Evolutionary conservation across 176 grass and related monocot species (phyloP).

Genomic region (Alloteropsis semialata): DNA sequence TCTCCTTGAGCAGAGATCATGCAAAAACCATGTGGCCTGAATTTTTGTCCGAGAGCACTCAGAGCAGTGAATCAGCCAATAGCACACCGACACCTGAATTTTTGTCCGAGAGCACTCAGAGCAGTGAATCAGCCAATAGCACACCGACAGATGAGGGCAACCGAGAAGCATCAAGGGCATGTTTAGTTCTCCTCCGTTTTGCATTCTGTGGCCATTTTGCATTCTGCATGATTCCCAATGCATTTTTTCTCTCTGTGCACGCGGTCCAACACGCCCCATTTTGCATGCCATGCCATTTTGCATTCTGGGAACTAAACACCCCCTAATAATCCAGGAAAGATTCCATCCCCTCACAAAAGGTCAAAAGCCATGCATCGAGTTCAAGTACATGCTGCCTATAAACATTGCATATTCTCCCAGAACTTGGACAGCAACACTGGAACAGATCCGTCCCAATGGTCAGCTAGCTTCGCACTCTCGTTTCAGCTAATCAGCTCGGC

Average conservation of each 20-base stretch:
- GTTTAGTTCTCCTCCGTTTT: too few relatives aligned
- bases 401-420: slow-evolving; percentile 15
- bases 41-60: not conserved
- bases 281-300: too few relatives aligned
- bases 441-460: slow-evolving; percentile 15
- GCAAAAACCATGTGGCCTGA: not conserved
- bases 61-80: not conserved
- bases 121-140: not conserved
- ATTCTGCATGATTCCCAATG: too few relatives aligned
- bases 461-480: not conserved
- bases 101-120: not conserved
- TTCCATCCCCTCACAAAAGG: not conserved
- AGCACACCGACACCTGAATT: not conserved
- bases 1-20: not conserved
- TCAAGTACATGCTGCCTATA: not conserved
- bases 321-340: slow-evolving; percentile 11
- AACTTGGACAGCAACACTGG: slow-evolving; percentile 25
- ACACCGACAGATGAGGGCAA: not conserved
- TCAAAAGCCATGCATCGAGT: not conserved
- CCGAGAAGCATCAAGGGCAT: not conserved
- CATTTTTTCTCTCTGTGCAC: too few relatives aligned
- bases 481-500: slow-evolving; percentile 1
- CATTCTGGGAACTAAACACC: too few relatives aligned
- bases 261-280: too few relatives aligned
- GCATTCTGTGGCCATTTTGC: too few relatives aligned